Percentiles rank a stretch among this genome's conserved stretches.
phyloP scores from a whole-genome alignment of 768 basidiomycete species.

The Lactarius sp. region DNA sequence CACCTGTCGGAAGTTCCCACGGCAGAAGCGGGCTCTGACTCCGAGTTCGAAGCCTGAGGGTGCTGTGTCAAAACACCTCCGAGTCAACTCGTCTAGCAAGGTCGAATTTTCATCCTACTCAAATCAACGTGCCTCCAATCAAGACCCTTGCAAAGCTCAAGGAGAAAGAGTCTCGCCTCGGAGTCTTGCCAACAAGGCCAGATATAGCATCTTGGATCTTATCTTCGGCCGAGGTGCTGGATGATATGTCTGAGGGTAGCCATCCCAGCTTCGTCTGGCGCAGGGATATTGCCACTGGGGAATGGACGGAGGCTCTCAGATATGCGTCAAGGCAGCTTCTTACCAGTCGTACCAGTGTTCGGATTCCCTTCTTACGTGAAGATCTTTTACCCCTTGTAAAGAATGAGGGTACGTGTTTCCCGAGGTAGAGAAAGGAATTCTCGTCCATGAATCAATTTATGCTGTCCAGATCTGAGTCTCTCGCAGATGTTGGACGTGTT shows the following conservation, averaged over 20 bases:
- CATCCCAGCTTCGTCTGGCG: conserved; percentile 40
- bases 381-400: conserved; percentile 53
- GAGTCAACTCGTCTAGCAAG: neutral
- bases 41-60: no score
- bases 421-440: neutral
- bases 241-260: conserved; percentile 34
- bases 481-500: conserved; percentile 67
- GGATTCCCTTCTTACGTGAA: conserved; percentile 58
- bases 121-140: conserved; percentile 35
- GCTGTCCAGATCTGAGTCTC: conserved; percentile 48
- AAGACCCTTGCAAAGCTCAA: conserved; percentile 46
- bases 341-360: conserved; percentile 47
- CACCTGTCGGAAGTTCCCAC: neutral
- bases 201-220: conserved; percentile 63
- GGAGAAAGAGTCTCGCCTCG: conserved; percentile 37
- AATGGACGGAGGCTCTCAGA: conserved; percentile 53
- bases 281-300: conserved; percentile 45
- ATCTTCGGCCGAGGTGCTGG: conserved; percentile 34
- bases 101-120: neutral
- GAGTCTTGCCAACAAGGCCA: conserved; percentile 33
- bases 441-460: conserved; percentile 7
- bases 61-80: neutral
- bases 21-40: neutral
- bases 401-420: conserved; percentile 48
- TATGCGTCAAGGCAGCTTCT: conserved; percentile 49